Conservation (phyloP, 108 stramenopile species). For the Stephanodiscus triporus region DNA sequence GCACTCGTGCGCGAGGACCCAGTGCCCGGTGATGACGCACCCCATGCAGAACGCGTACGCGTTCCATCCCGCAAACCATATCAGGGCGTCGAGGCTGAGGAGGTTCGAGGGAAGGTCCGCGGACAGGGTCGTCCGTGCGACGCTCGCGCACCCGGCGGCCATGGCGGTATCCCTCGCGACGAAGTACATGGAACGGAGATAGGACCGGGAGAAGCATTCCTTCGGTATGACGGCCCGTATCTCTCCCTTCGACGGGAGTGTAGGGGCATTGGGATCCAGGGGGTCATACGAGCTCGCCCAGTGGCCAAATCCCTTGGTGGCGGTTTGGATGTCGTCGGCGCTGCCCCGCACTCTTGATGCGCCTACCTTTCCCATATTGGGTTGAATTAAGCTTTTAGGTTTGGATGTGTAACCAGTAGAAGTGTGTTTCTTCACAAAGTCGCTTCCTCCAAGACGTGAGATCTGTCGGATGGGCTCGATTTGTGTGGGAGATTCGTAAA, state of each 20-base stretch:
- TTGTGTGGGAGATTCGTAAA: too few species aligned
- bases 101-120: conserved; percentile 74
- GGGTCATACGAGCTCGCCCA: conserved; percentile 87
- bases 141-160: conserved; percentile 81
- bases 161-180: conserved; percentile 82
- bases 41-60: conserved; percentile 97
- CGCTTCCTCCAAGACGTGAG: too few species aligned
- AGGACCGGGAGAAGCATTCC: conserved; percentile 94
- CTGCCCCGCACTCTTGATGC: neutral
- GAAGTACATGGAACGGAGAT: conserved; percentile 84
- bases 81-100: conserved; percentile 45
- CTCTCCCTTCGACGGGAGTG: conserved; percentile 87
- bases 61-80: conserved; percentile 86
- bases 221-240: conserved; percentile 87
- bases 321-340: too few species aligned
- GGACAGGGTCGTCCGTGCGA: conserved; percentile 66
- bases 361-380: too few species aligned
- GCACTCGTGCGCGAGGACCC: conserved; percentile 99
- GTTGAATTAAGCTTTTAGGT: too few species aligned
- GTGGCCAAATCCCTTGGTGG: conserved; percentile 35
- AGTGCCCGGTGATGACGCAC: conserved; percentile 96
- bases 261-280: conserved; percentile 76
- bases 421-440: too few species aligned
- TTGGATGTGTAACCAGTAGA: neutral
- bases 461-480: too few species aligned